Percentiles rank a stretch among this genome's conserved stretches.
Evolutionary conservation across 306 rosid genomes (phyloP).

Genomic region (Lathyrus oleraceus): DNA sequence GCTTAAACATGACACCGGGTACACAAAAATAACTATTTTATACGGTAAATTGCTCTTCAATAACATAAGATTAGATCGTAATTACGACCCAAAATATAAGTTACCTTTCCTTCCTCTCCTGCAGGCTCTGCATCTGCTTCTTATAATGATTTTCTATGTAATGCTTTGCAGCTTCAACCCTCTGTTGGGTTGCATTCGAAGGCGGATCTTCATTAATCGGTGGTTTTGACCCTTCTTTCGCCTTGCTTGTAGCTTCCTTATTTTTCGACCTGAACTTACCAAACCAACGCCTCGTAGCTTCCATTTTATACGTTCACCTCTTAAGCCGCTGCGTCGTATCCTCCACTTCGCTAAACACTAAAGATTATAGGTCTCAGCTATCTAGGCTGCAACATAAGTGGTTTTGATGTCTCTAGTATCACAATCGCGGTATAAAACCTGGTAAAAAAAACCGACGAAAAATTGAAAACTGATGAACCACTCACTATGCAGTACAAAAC

Average conservation of each 20-base stretch:
- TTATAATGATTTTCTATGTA: conserved; percentile 86
- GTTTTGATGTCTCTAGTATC: neutral
- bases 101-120: conserved; percentile 90
- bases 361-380: conserved; percentile 24
- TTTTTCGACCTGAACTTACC: conserved; percentile 59
- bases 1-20: conserved; percentile 1
- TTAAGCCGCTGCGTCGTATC: conserved; percentile 7
- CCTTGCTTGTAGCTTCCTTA: conserved; percentile 55
- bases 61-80: neutral
- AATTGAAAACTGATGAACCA: conserved; percentile 26
- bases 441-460: neutral
- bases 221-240: conserved; percentile 58
- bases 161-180: conserved; percentile 84
- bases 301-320: conserved; percentile 50
- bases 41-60: neutral
- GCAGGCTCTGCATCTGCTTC: conserved; percentile 75
- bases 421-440: neutral
- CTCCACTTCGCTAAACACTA: conserved; percentile 38
- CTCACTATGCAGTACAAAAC: conserved; percentile 14
- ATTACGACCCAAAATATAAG: conserved; percentile 27
- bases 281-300: conserved; percentile 63
- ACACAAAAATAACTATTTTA: conserved; percentile 2
- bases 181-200: conserved; percentile 64
- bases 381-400: neutral
- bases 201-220: conserved; percentile 62